These are phyloP conservation scores for Vitis rupestris DNA, from an alignment of 164 flowering plant species.

Conservation along the genomic window DNA sequence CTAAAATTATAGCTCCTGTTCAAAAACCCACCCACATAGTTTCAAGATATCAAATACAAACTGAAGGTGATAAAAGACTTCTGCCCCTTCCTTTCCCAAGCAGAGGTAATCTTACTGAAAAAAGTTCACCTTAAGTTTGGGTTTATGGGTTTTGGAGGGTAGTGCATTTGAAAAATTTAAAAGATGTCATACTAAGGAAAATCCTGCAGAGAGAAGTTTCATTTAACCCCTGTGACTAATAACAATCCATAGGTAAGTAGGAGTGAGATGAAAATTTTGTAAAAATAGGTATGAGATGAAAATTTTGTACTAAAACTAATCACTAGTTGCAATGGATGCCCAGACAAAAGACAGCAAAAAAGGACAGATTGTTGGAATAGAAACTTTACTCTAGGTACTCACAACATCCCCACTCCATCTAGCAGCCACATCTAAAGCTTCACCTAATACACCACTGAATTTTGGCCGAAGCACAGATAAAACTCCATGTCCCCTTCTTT, in stretches of 20 bases:
- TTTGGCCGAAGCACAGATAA: slow-evolving; percentile 88
- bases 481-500: slow-evolving; percentile 89
- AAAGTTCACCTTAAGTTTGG: neutral
- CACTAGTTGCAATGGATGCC: too few relatives aligned
- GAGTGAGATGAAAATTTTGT: too few relatives aligned
- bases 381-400: slow-evolving; percentile 33
- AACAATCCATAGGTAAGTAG: too few relatives aligned
- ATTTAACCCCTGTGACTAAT: too few relatives aligned
- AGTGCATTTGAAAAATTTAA: too few relatives aligned
- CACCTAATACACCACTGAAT: slow-evolving; percentile 95
- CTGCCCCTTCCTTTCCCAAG: neutral
- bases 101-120: neutral
- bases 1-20: too few relatives aligned
- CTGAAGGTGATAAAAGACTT: neutral
- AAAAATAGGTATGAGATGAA: too few relatives aligned
- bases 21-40: neutral
- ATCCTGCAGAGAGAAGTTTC: too few relatives aligned
- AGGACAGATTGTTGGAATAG: neutral
- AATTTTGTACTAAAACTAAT: too few relatives aligned
- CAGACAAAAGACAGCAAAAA: neutral
- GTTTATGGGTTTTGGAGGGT: too few relatives aligned
- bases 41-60: neutral
- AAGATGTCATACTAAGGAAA: too few relatives aligned
- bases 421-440: slow-evolving; percentile 93
- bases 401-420: slow-evolving; percentile 99